Percentiles rank a stretch among this genome's conserved stretches.
phyloP scores from a whole-genome alignment of 2,329 filamentous ascomycete species.

The Ceratocystis harringtonii region DNA sequence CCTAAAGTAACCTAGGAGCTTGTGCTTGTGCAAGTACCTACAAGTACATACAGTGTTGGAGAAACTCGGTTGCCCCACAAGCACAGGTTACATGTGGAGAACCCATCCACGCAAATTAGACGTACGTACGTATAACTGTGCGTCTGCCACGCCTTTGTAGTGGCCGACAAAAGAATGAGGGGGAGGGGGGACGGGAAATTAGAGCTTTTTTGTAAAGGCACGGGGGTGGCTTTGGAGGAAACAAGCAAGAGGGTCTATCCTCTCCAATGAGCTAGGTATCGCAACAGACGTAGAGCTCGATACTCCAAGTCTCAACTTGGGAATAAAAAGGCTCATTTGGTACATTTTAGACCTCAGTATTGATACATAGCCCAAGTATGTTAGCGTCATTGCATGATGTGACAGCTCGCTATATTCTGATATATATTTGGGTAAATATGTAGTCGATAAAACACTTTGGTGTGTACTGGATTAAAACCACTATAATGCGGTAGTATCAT shows the following conservation, averaged over 20 bases:
- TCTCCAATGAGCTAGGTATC: no score
- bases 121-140: no score
- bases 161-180: no score
- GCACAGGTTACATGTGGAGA: background rate
- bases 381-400: background rate
- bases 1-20: background rate
- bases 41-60: background rate
- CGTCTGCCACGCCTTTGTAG: no score
- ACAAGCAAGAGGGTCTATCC: no score
- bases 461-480: no score
- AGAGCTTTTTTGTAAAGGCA: no score
- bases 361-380: background rate
- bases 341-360: background rate
- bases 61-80: background rate
- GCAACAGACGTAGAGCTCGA: no score
- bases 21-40: background rate
- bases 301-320: no score
- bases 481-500: background rate
- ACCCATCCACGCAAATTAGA: background rate
- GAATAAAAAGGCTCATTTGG: no score
- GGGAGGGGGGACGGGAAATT: no score
- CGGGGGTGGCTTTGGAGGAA: no score
- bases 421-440: background rate
- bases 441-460: background rate
- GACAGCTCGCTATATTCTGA: background rate